phyloP scores from a whole-genome alignment of 73 alveolate genomes.

The Paramecium sonneborni region DNA sequence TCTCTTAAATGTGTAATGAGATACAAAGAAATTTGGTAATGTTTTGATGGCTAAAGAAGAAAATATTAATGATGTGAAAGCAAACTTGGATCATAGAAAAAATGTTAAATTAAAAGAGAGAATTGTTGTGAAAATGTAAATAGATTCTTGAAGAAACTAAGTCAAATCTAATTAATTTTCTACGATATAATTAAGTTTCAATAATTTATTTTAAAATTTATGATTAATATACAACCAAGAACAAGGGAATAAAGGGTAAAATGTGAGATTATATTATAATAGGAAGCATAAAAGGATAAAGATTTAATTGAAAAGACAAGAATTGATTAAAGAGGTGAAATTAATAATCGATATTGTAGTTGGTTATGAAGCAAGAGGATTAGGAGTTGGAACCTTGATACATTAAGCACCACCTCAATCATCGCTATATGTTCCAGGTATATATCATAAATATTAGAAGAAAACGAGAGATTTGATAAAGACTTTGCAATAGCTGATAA shows the following conservation, averaged over 20 bases:
- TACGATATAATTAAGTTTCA: background rate
- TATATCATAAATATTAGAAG: background rate
- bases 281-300: constrained; percentile 1
- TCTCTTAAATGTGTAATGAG: background rate
- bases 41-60: background rate
- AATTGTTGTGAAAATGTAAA: background rate
- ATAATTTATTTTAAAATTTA: background rate
- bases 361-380: constrained; percentile 15
- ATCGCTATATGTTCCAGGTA: constrained; percentile 22
- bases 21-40: constrained; percentile 13
- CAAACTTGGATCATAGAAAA: constrained; percentile 28
- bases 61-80: constrained; percentile 24
- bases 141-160: background rate
- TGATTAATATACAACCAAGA: background rate
- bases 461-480: constrained; percentile 50
- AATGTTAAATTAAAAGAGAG: constrained; percentile 10
- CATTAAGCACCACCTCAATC: constrained; percentile 27
- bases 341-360: background rate
- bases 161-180: background rate
- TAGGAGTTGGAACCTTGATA: background rate
- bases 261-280: background rate
- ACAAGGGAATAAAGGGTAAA: background rate
- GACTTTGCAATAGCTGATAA: constrained; percentile 58
- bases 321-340: constrained; percentile 4
- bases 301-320: background rate